Evolutionary conservation across 495 filamentous ascomycete genomes (phyloP).

Genomic region (Xylaria castorea): DNA sequence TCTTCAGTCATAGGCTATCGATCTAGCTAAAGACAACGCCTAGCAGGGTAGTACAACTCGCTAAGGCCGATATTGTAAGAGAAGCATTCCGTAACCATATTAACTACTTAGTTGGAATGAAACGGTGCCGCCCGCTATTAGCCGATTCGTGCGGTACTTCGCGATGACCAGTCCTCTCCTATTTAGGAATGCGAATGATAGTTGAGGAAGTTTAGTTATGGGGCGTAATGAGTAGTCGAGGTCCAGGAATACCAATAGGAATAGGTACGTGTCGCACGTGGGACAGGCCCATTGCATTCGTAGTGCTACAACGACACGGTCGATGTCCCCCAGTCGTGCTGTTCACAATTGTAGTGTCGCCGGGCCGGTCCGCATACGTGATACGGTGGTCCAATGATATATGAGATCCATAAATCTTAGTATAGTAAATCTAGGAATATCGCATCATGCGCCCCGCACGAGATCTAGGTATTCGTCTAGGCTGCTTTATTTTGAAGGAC

Average conservation of each 20-base stretch:
- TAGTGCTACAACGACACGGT: conserved; percentile 53
- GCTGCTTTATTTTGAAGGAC: not conserved
- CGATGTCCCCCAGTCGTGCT: conserved; percentile 56
- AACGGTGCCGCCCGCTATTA: conserved; percentile 72
- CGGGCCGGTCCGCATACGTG: conserved; percentile 80
- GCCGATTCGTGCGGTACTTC: conserved; percentile 80
- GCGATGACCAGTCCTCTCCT: conserved; percentile 64
- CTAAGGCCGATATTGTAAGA: conserved; percentile 81
- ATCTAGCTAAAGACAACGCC: conserved; percentile 72
- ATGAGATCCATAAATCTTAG: not conserved
- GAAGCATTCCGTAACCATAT: conserved; percentile 72
- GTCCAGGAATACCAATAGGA: conserved; percentile 59
- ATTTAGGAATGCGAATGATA: not conserved
- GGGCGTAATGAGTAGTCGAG: not conserved
- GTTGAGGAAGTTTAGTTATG: not conserved
- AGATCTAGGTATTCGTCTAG: conserved; percentile 4
- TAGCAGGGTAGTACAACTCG: conserved; percentile 73
- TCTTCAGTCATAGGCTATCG: conserved; percentile 72
- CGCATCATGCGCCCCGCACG: not conserved
- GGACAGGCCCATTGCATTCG: conserved; percentile 87
- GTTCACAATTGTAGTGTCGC: conserved; percentile 77
- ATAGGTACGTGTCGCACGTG: conserved; percentile 3
- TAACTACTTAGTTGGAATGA: conserved; percentile 80
- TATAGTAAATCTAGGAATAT: not conserved
- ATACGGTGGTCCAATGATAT: conserved; percentile 38